phyloP scores from a whole-genome alignment of 169 alveolate species.

The Eimeria acervulina region DNA sequence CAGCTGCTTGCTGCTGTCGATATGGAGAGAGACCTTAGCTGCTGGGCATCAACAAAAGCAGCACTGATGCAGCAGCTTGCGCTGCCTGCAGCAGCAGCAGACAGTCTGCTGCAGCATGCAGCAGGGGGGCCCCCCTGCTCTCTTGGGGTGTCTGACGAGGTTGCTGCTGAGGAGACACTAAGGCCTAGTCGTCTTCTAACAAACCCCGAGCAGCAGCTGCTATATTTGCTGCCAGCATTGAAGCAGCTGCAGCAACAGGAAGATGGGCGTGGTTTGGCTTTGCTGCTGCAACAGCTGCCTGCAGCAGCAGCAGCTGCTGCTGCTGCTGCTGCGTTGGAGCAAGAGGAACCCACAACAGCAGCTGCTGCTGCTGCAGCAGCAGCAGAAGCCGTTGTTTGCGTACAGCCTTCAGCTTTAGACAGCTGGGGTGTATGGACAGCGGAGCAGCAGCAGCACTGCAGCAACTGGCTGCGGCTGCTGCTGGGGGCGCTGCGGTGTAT shows the following conservation, averaged over 20 bases:
- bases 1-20: slow-evolving; percentile 52
- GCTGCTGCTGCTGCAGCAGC: background rate
- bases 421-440: slow-evolving; percentile 55
- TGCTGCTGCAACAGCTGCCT: slow-evolving; percentile 46
- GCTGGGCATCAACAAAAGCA: slow-evolving; percentile 58
- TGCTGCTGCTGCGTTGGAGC: slow-evolving; percentile 40
- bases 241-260: slow-evolving; percentile 60
- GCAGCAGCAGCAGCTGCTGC: slow-evolving; percentile 63
- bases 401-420: background rate
- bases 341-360: background rate
- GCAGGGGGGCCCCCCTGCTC: background rate
- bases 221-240: background rate
- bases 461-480: slow-evolving; percentile 61
- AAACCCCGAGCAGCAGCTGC: slow-evolving; percentile 23
- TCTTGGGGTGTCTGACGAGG: background rate
- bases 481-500: slow-evolving; percentile 13
- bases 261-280: slow-evolving; percentile 9
- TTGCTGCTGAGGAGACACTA: background rate
- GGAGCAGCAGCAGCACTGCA: slow-evolving; percentile 72
- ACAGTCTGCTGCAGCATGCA: background rate
- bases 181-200: slow-evolving; percentile 28
- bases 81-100: slow-evolving; percentile 48
- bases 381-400: background rate
- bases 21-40: slow-evolving; percentile 51
- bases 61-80: slow-evolving; percentile 59